A percentile compares a stretch with the other conserved stretches of the same genome.
phyloP scores from a whole-genome alignment of 2,329 filamentous ascomycete genomes.

The Aspergillus intermedius region DNA sequence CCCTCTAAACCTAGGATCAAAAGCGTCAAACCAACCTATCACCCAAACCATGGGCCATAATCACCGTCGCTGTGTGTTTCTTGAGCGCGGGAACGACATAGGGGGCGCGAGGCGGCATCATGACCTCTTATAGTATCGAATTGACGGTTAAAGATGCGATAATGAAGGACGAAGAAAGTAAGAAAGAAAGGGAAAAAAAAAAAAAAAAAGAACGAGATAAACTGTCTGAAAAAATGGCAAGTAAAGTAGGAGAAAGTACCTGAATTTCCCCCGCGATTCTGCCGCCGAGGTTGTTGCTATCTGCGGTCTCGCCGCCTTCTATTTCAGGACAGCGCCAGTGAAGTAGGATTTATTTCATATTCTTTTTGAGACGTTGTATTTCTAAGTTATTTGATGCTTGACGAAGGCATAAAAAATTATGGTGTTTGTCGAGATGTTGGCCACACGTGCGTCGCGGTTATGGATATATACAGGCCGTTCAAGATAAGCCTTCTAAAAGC shows the following conservation, averaged over 20 bases:
- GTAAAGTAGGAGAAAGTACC: not conserved
- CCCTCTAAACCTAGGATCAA: not conserved
- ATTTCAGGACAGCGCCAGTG: no score
- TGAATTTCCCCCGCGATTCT: constrained; percentile 17
- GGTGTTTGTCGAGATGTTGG: no score
- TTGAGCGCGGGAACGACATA: constrained; percentile 72
- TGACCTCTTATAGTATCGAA: constrained; percentile 6
- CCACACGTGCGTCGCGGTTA: no score
- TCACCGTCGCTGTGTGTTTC: constrained; percentile 87
- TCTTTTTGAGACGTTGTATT: not conserved
- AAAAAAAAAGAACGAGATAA: constrained; percentile 1
- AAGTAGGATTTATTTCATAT: no score
- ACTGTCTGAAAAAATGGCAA: not conserved
- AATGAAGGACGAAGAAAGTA: not conserved
- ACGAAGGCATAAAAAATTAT: no score
- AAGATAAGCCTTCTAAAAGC: not conserved
- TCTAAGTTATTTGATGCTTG: no score
- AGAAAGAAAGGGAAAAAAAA: not conserved
- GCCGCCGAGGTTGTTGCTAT: constrained; percentile 15
- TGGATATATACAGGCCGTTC: not conserved
- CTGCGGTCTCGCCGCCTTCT: constrained; percentile 15
- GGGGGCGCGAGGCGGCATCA: constrained; percentile 45
- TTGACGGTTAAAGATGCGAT: not conserved
- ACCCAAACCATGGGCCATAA: constrained; percentile 87
- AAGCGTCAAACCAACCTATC: constrained; percentile 58